These are phyloP conservation scores for Pyricularia sp. DNA, from an alignment of 2,329 filamentous ascomycete genomes.

Conservation along the genomic window DNA sequence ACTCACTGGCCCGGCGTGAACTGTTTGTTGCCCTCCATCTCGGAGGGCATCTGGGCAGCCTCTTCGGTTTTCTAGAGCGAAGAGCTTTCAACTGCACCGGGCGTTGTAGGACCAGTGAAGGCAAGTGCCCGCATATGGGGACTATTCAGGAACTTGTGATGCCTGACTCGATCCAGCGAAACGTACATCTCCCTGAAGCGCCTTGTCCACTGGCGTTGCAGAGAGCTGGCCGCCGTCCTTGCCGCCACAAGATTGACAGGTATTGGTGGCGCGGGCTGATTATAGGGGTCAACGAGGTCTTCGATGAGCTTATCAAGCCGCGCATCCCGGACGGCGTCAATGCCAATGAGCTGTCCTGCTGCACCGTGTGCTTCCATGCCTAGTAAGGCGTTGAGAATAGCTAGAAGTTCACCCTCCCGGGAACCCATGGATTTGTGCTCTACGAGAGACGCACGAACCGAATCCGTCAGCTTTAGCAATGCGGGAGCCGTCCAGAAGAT, in stretches of 20 bases:
- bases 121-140: conserved; percentile 28
- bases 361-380: conserved; percentile 20
- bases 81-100: conserved; percentile 8
- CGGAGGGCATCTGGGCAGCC: conserved; percentile 24
- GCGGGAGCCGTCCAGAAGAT: conserved; percentile 1
- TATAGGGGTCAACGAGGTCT: conserved; percentile 22
- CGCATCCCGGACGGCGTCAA: conserved; percentile 24
- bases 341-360: conserved; percentile 18
- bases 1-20: conserved; percentile 38
- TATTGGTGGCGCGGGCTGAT: conserved; percentile 13
- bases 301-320: conserved; percentile 31
- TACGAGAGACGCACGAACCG: conserved; percentile 22
- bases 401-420: conserved; percentile 21
- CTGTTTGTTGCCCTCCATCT: conserved; percentile 24
- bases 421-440: conserved; percentile 18
- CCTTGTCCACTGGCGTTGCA: conserved; percentile 29
- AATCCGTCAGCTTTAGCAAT: conserved; percentile 28
- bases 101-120: conserved; percentile 20
- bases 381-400: conserved; percentile 24
- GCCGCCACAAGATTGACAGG: conserved; percentile 20
- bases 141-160: conserved; percentile 18
- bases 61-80: background rate
- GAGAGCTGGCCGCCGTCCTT: conserved; percentile 20
- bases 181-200: conserved; percentile 32
- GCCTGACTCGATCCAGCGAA: conserved; percentile 30